phyloP scores from a whole-genome alignment of 1,284 basidiomycete species.

The Hypsizygus ulmarius region DNA sequence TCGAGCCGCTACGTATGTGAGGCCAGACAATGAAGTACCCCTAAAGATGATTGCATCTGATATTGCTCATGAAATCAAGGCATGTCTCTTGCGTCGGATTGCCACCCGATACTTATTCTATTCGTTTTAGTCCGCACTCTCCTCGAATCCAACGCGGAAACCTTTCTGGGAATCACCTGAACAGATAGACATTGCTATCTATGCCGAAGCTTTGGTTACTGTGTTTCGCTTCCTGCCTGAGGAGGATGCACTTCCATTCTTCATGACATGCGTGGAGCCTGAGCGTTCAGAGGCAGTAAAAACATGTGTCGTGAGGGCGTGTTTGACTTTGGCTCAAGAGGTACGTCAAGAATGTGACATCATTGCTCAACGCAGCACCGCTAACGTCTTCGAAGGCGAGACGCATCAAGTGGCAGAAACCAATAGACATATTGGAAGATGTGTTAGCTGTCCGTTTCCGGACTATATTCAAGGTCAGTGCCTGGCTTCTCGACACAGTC shows the following conservation, averaged over 20 bases:
- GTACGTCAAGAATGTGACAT: conserved; percentile 26
- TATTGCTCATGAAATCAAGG: conserved; percentile 78
- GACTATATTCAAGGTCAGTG: conserved; percentile 51
- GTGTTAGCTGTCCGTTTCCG: conserved; percentile 49
- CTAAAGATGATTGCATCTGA: conserved; percentile 69
- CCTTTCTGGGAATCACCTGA: conserved; percentile 72
- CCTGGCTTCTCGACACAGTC: conserved; percentile 6
- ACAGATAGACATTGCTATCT: conserved; percentile 77
- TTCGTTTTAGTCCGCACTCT: conserved; percentile 40
- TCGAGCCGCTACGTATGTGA: conserved; percentile 72
- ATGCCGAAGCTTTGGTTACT: conserved; percentile 71
- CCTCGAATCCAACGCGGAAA: conserved; percentile 48
- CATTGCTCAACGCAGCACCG: conserved; percentile 4
- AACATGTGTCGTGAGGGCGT: conserved; percentile 73
- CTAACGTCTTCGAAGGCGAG: conserved; percentile 37
- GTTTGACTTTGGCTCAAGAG: conserved; percentile 48
- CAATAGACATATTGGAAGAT: conserved; percentile 45
- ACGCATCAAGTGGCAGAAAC: conserved; percentile 57
- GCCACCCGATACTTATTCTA: background rate
- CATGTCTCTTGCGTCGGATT: conserved; percentile 25
- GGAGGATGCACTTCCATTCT: conserved; percentile 58
- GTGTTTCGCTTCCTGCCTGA: conserved; percentile 69
- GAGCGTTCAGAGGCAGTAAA: conserved; percentile 80
- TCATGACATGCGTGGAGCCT: conserved; percentile 64
- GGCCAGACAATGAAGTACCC: conserved; percentile 65